Evolutionary conservation across 2,329 filamentous ascomycete species (phyloP).

Genomic region (Diaporthe vaccinii): DNA sequence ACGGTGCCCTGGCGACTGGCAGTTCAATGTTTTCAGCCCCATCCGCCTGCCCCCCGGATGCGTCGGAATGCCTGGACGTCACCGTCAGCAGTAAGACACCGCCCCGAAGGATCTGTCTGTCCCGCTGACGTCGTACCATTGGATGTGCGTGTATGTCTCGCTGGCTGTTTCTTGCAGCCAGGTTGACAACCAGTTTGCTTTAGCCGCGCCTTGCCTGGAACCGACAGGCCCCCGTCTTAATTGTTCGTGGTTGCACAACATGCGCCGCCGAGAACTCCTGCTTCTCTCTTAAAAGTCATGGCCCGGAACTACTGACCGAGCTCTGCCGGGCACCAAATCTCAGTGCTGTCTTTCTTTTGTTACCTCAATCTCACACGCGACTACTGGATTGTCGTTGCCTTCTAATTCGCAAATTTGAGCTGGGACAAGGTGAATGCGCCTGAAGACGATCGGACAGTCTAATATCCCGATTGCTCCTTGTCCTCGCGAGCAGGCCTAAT

Average conservation of each 20-base stretch:
- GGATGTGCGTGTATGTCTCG: not conserved
- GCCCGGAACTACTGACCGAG: not conserved
- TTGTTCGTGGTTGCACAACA: constrained; percentile 1
- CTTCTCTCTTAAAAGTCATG: not conserved
- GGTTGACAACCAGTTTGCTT: not conserved
- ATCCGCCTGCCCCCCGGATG: not conserved
- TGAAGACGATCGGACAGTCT: not conserved
- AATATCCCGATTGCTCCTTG: not conserved
- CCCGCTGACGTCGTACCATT: constrained; percentile 4
- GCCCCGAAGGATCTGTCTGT: constrained; percentile 26
- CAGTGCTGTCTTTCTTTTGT: not conserved
- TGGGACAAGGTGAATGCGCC: not conserved
- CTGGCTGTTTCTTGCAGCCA: not conserved
- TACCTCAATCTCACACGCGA: not conserved
- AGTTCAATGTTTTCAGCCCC: not conserved
- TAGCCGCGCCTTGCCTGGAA: not conserved
- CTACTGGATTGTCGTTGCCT: not conserved
- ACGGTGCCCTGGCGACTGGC: not conserved
- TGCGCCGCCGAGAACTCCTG: not conserved
- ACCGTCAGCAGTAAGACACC: constrained; percentile 17
- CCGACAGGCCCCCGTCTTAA: not conserved
- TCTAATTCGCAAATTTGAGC: not conserved
- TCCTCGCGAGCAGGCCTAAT: not conserved
- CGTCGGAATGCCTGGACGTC: constrained; percentile 9
- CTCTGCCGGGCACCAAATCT: not conserved